Percentiles rank a stretch among this genome's conserved stretches.
These are phyloP conservation scores for Stereum hirsutum DNA, from an alignment of 1,284 basidiomycete species.

Conservation along the genomic window DNA sequence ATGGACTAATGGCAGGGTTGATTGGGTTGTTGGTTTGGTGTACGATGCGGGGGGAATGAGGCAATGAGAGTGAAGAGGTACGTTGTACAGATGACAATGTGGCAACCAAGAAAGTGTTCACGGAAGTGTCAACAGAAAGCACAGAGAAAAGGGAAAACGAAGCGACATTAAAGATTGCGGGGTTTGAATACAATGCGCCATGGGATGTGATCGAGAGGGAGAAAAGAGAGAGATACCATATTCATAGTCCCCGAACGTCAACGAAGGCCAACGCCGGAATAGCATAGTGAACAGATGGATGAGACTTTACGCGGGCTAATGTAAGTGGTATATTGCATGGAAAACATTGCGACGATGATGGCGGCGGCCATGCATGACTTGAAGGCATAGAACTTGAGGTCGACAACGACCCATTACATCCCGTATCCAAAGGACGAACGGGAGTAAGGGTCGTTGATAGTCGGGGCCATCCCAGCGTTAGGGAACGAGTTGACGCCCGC, in stretches of 20 bases:
- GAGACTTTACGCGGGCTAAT: no score
- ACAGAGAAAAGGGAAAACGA: conserved; percentile 15
- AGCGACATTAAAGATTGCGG: conserved; percentile 12
- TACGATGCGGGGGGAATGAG: no score
- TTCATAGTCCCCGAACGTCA: conserved; percentile 12
- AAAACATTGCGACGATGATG: background rate
- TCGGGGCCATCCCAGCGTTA: conserved; percentile 38
- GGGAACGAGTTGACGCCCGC: conserved; percentile 30
- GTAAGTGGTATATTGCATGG: no score
- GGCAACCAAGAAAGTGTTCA: conserved; percentile 28
- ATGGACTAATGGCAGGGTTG: no score
- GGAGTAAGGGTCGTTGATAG: conserved; percentile 67
- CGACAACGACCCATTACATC: conserved; percentile 41
- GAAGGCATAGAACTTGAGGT: conserved; percentile 2
- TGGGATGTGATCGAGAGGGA: no score
- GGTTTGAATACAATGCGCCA: conserved; percentile 18
- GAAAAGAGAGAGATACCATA: conserved; percentile 16
- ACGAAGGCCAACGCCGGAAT: conserved; percentile 11
- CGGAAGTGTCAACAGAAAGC: conserved; percentile 22
- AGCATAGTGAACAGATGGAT: conserved; percentile 15
- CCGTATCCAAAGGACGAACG: conserved; percentile 64
- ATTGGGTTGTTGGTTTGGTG: no score
- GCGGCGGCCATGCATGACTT: background rate
- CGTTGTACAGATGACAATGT: conserved; percentile 31
- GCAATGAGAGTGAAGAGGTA: conserved; percentile 20